These are phyloP conservation scores for Sphagnum contortum DNA, from an alignment of 225 moss, liverwort and hornwort species.

Conservation along the genomic window DNA sequence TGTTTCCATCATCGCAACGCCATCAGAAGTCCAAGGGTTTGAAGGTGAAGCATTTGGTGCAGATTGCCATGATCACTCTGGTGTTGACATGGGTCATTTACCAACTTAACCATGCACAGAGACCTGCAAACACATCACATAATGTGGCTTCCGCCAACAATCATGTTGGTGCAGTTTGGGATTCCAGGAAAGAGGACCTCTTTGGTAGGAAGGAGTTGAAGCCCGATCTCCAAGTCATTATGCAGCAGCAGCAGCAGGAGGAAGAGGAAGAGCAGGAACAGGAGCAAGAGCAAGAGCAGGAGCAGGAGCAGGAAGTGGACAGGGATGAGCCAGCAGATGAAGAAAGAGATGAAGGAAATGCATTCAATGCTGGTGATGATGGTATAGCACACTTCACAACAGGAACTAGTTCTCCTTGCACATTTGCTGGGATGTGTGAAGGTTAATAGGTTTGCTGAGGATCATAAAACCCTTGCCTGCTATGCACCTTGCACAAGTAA, in stretches of 20 bases:
- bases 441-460: neutral
- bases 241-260: too few relatives aligned
- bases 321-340: slow-evolving; percentile 3
- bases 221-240: slow-evolving; percentile 1
- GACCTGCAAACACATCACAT: slow-evolving; percentile 1
- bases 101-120: slow-evolving; percentile 18
- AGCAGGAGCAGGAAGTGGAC: slow-evolving; percentile 4
- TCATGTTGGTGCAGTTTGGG: neutral
- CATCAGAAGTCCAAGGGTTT: slow-evolving; percentile 23
- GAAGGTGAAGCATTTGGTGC: slow-evolving; percentile 38
- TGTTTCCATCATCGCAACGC: slow-evolving; percentile 16
- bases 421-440: neutral
- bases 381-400: neutral
- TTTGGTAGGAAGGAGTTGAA: slow-evolving; percentile 21
- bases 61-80: slow-evolving; percentile 16
- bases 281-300: neutral
- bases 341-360: neutral
- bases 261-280: too few relatives aligned
- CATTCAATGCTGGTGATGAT: slow-evolving; percentile 13
- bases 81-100: slow-evolving; percentile 35
- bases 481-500: slow-evolving; percentile 1
- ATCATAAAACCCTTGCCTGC: slow-evolving; percentile 3
- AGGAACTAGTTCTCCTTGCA: neutral
- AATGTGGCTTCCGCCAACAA: neutral
- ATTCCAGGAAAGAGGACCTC: slow-evolving; percentile 2